phyloP scores from a whole-genome alignment of 441 rosid species.

The Hura crepitans region DNA sequence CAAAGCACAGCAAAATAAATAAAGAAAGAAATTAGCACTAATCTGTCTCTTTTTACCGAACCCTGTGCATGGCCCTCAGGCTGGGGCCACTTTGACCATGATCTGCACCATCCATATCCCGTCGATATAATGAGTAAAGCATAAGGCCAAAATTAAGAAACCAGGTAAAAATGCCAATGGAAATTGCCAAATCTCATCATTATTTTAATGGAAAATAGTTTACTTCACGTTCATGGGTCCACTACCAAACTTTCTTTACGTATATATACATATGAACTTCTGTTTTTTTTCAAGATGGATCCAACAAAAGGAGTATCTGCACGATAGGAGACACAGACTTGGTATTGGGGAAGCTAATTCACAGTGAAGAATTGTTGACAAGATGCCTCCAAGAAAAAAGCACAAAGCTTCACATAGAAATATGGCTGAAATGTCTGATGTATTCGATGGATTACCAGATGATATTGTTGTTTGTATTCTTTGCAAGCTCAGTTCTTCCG shows the following conservation, averaged over 20 bases:
- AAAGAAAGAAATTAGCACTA: background rate
- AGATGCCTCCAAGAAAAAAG: conserved; percentile 33
- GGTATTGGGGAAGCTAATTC: background rate
- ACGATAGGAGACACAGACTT: background rate
- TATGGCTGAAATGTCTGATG: conserved; percentile 24
- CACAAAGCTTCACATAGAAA: conserved; percentile 20
- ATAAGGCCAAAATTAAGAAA: background rate
- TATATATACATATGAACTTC: background rate
- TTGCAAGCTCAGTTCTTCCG: conserved; percentile 51
- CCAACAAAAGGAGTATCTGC: background rate
- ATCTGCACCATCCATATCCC: too few relatives aligned
- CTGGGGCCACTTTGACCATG: conserved; percentile 23
- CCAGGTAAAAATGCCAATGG: conserved; percentile 12
- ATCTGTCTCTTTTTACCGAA: conserved; percentile 1
- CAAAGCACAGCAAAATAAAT: background rate
- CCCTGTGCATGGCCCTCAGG: background rate
- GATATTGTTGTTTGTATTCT: conserved; percentile 64
- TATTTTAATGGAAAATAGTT: background rate
- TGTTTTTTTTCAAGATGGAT: background rate
- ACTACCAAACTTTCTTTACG: background rate
- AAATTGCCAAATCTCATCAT: background rate
- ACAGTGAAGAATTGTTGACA: background rate
- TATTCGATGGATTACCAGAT: conserved; percentile 59
- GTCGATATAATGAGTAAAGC: background rate
- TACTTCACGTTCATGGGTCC: conserved; percentile 8